A percentile compares a stretch with the other conserved stretches of the same genome.
Conservation (phyloP, 2,329 filamentous ascomycete species). For the Hypoxylon sp. region DNA sequence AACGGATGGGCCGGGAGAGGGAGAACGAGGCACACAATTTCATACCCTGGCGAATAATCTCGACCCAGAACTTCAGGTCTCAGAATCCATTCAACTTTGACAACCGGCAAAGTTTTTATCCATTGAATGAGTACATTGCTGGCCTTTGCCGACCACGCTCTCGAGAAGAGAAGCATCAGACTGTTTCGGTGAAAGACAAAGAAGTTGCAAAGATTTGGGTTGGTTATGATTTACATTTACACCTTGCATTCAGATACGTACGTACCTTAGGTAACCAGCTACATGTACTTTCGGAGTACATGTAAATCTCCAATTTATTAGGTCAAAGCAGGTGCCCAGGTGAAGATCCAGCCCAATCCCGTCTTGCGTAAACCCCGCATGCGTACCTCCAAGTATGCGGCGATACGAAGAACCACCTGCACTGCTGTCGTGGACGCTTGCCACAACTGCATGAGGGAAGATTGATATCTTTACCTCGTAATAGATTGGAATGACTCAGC, state of each 20-base stretch:
- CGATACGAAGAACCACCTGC: slow-evolving; percentile 36
- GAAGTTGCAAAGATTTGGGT: not conserved
- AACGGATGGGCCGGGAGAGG: slow-evolving; percentile 20
- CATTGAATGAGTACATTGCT: not conserved
- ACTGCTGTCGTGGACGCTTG: slow-evolving; percentile 38
- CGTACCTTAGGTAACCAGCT: slow-evolving; percentile 19
- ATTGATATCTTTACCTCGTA: slow-evolving; percentile 24
- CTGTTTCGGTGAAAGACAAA: not conserved
- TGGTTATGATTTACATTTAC: not conserved
- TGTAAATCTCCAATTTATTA: slow-evolving; percentile 17
- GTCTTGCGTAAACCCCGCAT: slow-evolving; percentile 38
- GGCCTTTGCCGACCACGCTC: not conserved
- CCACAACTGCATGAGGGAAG: slow-evolving; percentile 23
- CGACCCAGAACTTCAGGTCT: not conserved
- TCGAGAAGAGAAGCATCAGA: not conserved
- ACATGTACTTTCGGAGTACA: slow-evolving; percentile 17
- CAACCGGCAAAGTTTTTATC: not conserved
- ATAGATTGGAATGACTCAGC: slow-evolving; percentile 21
- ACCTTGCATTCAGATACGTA: not conserved
- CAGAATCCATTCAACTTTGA: slow-evolving; percentile 6
- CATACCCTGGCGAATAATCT: slow-evolving; percentile 14
- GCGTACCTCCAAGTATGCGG: slow-evolving; percentile 23
- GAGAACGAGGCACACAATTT: slow-evolving; percentile 13
- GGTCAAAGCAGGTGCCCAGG: slow-evolving; percentile 9
- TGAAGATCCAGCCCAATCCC: slow-evolving; percentile 35